These are phyloP conservation scores for Neocatenulostroma microsporum DNA, from an alignment of 2,329 filamentous ascomycete species.

Conservation along the genomic window DNA sequence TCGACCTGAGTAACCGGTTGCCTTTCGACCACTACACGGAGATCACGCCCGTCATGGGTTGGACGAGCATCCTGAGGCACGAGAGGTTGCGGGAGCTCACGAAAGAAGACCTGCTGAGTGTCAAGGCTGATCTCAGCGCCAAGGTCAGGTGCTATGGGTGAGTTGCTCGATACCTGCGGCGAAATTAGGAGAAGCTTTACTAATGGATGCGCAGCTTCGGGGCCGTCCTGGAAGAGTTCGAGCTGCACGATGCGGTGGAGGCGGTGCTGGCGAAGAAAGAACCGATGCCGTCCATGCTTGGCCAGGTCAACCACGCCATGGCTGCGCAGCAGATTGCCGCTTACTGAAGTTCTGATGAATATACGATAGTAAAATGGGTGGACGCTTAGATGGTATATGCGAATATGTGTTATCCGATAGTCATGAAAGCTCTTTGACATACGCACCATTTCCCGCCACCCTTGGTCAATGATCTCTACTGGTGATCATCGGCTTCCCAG, in stretches of 20 bases:
- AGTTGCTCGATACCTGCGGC: conserved; percentile 29
- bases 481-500: no score
- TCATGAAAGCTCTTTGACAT: no score
- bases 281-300: no score
- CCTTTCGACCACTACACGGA: conserved; percentile 67
- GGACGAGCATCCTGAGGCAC: conserved; percentile 70
- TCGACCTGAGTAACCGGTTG: conserved; percentile 75
- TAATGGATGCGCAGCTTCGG: conserved; percentile 51
- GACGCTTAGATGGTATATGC: no score
- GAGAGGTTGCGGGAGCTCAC: conserved; percentile 60
- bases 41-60: conserved; percentile 92
- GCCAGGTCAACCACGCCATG: no score
- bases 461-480: no score
- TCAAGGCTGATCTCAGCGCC: conserved; percentile 64
- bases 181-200: background rate
- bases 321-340: no score
- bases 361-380: no score
- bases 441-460: no score
- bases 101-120: conserved; percentile 58
- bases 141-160: conserved; percentile 93
- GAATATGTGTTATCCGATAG: no score
- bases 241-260: conserved; percentile 69
- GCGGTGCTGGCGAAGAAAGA: conserved; percentile 57
- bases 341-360: no score
- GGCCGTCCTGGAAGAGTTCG: conserved; percentile 63